phyloP scores from a whole-genome alignment of 495 filamentous ascomycete genomes.

The Pseudomonodictys pantanalensis region DNA sequence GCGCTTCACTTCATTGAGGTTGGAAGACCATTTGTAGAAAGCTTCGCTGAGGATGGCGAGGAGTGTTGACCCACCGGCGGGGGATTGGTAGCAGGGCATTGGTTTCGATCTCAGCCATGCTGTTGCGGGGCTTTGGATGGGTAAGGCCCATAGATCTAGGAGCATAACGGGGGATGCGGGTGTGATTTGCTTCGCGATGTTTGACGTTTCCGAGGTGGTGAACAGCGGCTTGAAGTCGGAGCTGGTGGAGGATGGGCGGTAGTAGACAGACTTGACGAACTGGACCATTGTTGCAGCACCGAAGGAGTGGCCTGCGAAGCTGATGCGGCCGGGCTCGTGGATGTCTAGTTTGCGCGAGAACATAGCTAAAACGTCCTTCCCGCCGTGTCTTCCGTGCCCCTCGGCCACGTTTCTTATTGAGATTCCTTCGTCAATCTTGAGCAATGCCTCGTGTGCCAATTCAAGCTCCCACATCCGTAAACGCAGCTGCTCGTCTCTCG shows the following conservation, averaged over 20 bases:
- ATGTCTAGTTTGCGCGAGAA: slow-evolving; percentile 60
- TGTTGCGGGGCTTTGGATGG: slow-evolving; percentile 56
- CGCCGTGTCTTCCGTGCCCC: slow-evolving; percentile 43
- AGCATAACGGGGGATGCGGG: slow-evolving; percentile 57
- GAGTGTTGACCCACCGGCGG: slow-evolving; percentile 48
- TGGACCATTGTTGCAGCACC: slow-evolving; percentile 69
- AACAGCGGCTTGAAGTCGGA: slow-evolving; percentile 46
- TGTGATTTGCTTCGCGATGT: slow-evolving; percentile 60
- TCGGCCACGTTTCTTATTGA: slow-evolving; percentile 40
- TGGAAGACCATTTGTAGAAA: slow-evolving; percentile 68
- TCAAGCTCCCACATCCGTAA: slow-evolving; percentile 72
- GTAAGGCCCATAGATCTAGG: slow-evolving; percentile 73
- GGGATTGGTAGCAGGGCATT: slow-evolving; percentile 59
- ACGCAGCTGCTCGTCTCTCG: slow-evolving; percentile 62
- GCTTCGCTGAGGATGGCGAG: slow-evolving; percentile 65
- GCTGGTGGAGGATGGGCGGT: slow-evolving; percentile 37
- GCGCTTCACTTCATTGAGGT: slow-evolving; percentile 58
- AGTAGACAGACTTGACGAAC: slow-evolving; percentile 69
- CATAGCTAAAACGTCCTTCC: slow-evolving; percentile 45
- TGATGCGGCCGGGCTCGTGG: slow-evolving; percentile 64
- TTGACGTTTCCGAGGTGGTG: slow-evolving; percentile 47
- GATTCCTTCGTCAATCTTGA: slow-evolving; percentile 57
- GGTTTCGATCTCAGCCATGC: slow-evolving; percentile 59
- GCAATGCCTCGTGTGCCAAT: slow-evolving; percentile 58
- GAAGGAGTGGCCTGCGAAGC: slow-evolving; percentile 73